phyloP scores from a whole-genome alignment of 2,329 filamentous ascomycete species.

The Colletotrichum brevisporum region DNA sequence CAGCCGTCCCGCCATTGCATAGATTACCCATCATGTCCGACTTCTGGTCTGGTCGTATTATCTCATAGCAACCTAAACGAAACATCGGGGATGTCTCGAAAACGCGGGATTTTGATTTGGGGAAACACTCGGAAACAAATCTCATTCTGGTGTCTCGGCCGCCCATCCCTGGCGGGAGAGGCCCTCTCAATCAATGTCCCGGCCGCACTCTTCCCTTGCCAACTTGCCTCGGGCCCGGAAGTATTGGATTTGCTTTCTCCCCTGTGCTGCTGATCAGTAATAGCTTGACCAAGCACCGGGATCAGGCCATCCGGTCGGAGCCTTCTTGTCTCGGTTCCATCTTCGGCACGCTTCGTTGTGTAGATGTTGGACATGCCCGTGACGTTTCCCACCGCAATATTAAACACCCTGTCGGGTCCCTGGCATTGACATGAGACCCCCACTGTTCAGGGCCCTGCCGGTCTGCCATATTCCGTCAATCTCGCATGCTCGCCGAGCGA shows the following conservation, averaged over 20 bases:
- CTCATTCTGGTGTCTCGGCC: slow-evolving; percentile 1
- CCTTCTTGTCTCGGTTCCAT: slow-evolving; percentile 9
- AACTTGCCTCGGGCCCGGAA: background rate
- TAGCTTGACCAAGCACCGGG: slow-evolving; percentile 2
- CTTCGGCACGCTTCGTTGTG: background rate
- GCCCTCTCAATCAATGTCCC: background rate
- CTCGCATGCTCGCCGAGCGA: slow-evolving; percentile 13
- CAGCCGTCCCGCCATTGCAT: background rate
- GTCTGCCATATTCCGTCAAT: slow-evolving; percentile 8
- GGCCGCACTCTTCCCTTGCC: slow-evolving; percentile 3
- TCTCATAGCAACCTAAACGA: no score
- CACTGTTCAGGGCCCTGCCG: slow-evolving; percentile 7
- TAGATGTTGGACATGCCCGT: background rate
- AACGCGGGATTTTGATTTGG: background rate
- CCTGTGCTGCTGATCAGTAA: background rate
- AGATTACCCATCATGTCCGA: background rate
- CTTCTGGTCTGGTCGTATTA: background rate
- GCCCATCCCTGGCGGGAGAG: background rate
- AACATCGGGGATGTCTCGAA: no score
- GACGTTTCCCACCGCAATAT: slow-evolving; percentile 3
- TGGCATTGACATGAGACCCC: slow-evolving; percentile 4
- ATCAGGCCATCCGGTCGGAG: slow-evolving; percentile 3
- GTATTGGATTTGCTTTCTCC: background rate
- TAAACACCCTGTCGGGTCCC: slow-evolving; percentile 3
- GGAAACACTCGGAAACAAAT: background rate